These are phyloP conservation scores for Bullera alba DNA, from an alignment of 768 basidiomycete species.

Conservation along the genomic window DNA sequence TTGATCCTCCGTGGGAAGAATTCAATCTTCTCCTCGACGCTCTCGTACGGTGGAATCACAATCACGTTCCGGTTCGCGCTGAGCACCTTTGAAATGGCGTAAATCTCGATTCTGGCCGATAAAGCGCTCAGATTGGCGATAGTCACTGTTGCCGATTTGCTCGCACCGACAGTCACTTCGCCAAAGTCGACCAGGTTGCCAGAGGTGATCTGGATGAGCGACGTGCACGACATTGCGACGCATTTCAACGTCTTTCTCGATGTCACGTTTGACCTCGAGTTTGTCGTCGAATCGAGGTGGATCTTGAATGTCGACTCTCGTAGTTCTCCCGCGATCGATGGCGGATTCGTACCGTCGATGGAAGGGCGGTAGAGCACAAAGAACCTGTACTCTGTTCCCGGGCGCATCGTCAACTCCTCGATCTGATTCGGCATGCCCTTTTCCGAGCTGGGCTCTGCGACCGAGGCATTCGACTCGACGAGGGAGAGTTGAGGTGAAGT, in stretches of 20 bases:
- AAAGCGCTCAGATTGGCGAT: slow-evolving; percentile 36
- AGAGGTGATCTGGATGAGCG: slow-evolving; percentile 27
- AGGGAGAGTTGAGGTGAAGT: neutral
- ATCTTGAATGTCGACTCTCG: slow-evolving; percentile 32
- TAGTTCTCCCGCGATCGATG: slow-evolving; percentile 26
- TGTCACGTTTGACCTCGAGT: neutral
- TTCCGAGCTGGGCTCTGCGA: slow-evolving; percentile 7
- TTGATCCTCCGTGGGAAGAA: slow-evolving; percentile 45
- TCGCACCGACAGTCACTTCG: slow-evolving; percentile 38
- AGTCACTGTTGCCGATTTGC: slow-evolving; percentile 19
- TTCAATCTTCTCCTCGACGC: slow-evolving; percentile 38
- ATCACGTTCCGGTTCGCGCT: slow-evolving; percentile 39
- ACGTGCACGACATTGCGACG: slow-evolving; percentile 34
- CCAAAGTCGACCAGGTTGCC: slow-evolving; percentile 37
- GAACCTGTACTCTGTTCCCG: slow-evolving; percentile 41
- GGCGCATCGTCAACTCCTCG: slow-evolving; percentile 40
- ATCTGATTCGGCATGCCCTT: slow-evolving; percentile 34
- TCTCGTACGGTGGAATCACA: slow-evolving; percentile 34
- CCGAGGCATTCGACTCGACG: neutral
- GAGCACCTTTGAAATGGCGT: slow-evolving; percentile 42
- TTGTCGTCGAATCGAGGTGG: slow-evolving; percentile 11
- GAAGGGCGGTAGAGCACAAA: slow-evolving; percentile 31
- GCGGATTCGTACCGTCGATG: slow-evolving; percentile 13
- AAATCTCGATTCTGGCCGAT: slow-evolving; percentile 38
- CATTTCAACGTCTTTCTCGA: slow-evolving; percentile 26